Base-by-base conservation (phyloP, 345 rosid genomes). In the Pseudoturritis turrita region DNA sequence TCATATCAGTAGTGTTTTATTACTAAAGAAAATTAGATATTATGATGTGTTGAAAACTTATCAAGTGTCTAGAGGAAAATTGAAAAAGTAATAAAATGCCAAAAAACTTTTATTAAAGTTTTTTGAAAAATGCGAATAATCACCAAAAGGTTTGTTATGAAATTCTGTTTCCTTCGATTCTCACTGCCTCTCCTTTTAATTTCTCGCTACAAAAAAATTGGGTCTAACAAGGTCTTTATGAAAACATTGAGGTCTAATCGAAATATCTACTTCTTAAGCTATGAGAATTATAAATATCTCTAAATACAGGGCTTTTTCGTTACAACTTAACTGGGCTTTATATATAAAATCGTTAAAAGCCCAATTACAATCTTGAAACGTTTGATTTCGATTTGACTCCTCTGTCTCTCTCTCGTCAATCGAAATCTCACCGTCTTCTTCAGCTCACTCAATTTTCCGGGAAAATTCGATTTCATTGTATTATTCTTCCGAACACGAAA, bases 391-490 rank as follows among this genome's bases (percentile, higher is more conserved):
- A 3, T 61, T 65, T 28, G 53, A 71, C 74, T 70, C 50, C 44
- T 5, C 44, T 60, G 40, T 51, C 49, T 26, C 44, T 5, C 45
- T 60, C 50, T 51, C 49, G 31, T 33, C 43, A 19, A 68, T 68
- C 64, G 64, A 17, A 53, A 63, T 33, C 64, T 55, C 77, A 43
- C 17, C 65, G 41, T 17, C 64, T 60, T 61, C 67, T 13, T 14
- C 44, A 58, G 39, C 49, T 70, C 59, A 60, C 75, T 37, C n/a
- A 37, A 14, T 19, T 71, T 33, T 71, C 70, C 70, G 45, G 70
- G 21, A 62, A 71, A 61, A 40, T 17, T n/a, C 61, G 36, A 19
- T 39, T 14, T 10, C 47, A 10, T 2, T 12, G 4, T 35, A n/a
- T 3, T 2, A 60, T 39, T 52, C 44, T 8, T 33, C 17, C 10